Evolutionary conservation across 805 yeast genomes (phyloP), one percentile per base, ranked within the genome.

Genomic region (Wickerhamiella galacta): DNA sequence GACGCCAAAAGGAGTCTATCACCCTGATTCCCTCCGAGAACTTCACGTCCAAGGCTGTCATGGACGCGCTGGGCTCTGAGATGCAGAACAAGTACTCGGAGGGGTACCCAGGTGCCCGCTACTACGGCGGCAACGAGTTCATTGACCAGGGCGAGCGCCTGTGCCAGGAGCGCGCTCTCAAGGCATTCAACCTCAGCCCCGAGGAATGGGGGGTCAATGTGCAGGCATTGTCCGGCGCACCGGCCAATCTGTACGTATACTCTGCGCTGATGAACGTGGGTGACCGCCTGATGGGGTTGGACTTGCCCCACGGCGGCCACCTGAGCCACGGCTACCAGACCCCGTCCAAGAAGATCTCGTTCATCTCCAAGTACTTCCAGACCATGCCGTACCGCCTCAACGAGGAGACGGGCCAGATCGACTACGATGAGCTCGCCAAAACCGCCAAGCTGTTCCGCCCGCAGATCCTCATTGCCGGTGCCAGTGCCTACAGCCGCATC

Each of bases 1-100:
- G 62, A 48, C 75, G 98, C 61, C 98, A 87, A 63, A 78, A 75
- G 62, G 79, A 78, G 54, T 82, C 95, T 19, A 75, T 87, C 52
- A 83, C 87, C 26, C 66, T 87, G 57, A 87, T 87, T 56, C 93
- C 98, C 15, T 78, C 93, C 28, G 98, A 87, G 57, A 87, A 87
- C 61, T 87, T 85, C 68, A 87, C 98, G 36, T 79, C 95, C 31
- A 79, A 76, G 45, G 76, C 95, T 16, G 98, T 87, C 20, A 79
- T 87, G 72, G 94, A 87, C 54, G 72, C 82, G 31, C 67, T 87
- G 50, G 96, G 96, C 43, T 78, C 95, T 18, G 93, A 81, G 54
- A 82, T 87, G 94, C 85, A 80, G 58, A 87, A 87, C 70, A 87
- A 87, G 64, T 87, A 87, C 63, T 83, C 95, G 8, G 98, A 87